A percentile compares a stretch with the other conserved stretches of the same genome.
Conservation (phyloP, 1,284 basidiomycete genomes). For the Apiotrichum laibachii region DNA sequence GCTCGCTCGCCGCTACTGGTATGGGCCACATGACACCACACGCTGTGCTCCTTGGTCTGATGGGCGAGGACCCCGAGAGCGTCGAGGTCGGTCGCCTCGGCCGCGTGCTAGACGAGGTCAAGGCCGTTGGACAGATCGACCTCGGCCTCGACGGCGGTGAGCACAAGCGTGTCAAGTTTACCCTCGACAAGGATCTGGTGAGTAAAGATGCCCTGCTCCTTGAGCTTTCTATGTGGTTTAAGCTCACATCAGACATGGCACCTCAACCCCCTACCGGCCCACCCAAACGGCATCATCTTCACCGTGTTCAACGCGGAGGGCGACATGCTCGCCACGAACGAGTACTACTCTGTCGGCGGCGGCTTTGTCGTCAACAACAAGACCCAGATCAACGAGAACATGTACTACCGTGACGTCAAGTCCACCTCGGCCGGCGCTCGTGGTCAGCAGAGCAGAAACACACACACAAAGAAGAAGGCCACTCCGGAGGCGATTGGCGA, state of each 20-base stretch:
- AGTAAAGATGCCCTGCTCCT: conserved; percentile 57
- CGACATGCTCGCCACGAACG: conserved; percentile 86
- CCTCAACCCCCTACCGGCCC: conserved; percentile 42
- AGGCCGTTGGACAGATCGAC: conserved; percentile 30
- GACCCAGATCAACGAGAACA: conserved; percentile 85
- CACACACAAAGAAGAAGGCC: not conserved
- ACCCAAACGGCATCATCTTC: conserved; percentile 88
- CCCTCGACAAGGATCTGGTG: conserved; percentile 84
- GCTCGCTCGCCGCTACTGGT: conserved; percentile 60
- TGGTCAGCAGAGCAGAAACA: conserved; percentile 56
- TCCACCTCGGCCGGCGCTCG: conserved; percentile 75
- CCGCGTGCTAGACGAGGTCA: conserved; percentile 33
- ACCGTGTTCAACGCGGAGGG: conserved; percentile 77
- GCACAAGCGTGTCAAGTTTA: conserved; percentile 69
- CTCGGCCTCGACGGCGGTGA: conserved; percentile 66
- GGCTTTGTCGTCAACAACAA: conserved; percentile 66
- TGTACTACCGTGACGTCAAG: conserved; percentile 95
- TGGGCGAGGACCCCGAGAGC: conserved; percentile 59
- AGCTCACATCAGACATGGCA: conserved; percentile 31
- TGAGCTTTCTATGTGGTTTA: not conserved
- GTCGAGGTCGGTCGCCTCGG: conserved; percentile 40
- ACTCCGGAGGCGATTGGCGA: conserved; percentile 4
- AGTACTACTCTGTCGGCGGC: conserved; percentile 84
- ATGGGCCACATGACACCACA: conserved; percentile 88
- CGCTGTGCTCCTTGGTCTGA: conserved; percentile 83